Base-by-base conservation (phyloP, 768 basidiomycete species). In the Scleroderma citrinum region DNA sequence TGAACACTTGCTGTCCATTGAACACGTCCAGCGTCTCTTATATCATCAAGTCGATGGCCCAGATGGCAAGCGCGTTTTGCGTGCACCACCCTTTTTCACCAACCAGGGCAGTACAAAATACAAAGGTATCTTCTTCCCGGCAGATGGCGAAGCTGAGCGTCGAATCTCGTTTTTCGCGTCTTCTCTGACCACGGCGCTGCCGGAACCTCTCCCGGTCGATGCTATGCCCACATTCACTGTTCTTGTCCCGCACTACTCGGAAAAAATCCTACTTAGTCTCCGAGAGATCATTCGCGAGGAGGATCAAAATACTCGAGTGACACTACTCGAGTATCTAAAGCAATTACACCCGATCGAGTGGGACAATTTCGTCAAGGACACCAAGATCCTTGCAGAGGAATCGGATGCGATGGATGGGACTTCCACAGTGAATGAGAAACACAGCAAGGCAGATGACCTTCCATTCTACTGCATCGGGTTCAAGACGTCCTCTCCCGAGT, bases 181-280 rank as follows among this genome's bases (percentile, higher is more conserved):
- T 20, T 98, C 95, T 12, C 79, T 98, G 51, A 98, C 96, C 26
- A 97, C 93, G 19, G 83, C 92, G 14, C 80, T 98, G 43, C 95
- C 96, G 16, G 94, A 97, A 54, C 89, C 95, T 12, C 80, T 98
- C 38, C 91, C 94, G 12, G 86, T 99, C 48, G 95, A 98, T 61
- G 89, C 94, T 19, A 98, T 99, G 96, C 96, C 96, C 11, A 98
- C 95, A 0, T 99, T 97, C 71, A 99, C 96, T n/a, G 96, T 99
- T 49, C 82, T 99, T 34, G 91, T 96, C 1, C 96, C 96, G 11
- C 96, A 99, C 71, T 99, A 99, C 68, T 96, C 94, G 12, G 96
- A 99, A 68, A 99, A 98, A 77, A 98, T 99, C 60, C 66, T 99
- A 47, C 78, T 99, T 50, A 96, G 92, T 63, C 78, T 99, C 34